Conservation (phyloP, 805 yeast species). For the Nakazawaea wyomingensis region DNA sequence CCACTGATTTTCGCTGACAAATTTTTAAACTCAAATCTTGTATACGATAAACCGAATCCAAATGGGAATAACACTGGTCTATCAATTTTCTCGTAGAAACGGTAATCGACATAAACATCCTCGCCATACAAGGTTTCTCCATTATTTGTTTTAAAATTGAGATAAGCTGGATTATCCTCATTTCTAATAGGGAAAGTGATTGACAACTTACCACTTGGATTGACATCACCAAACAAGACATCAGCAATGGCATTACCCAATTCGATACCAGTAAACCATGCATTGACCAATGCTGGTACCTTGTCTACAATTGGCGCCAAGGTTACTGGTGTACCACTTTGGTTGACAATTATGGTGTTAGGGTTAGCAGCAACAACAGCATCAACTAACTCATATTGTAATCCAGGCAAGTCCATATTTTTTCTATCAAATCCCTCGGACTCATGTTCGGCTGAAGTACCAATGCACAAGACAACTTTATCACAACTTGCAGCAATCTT, state of each 20-base stretch:
- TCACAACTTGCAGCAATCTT: conserved; percentile 45
- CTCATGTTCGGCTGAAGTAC: conserved; percentile 53
- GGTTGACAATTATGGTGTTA: conserved; percentile 48
- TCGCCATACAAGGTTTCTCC: conserved; percentile 60
- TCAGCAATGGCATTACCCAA: conserved; percentile 56
- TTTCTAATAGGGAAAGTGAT: conserved; percentile 47
- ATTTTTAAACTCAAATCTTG: conserved; percentile 39
- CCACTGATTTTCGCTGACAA: conserved; percentile 26
- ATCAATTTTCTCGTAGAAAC: conserved; percentile 50
- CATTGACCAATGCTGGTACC: conserved; percentile 42
- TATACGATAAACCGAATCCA: conserved; percentile 60
- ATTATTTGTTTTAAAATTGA: conserved; percentile 44
- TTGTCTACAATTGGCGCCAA: conserved; percentile 43
- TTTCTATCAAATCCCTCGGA: conserved; percentile 55
- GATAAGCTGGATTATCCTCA: conserved; percentile 53
- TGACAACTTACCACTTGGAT: conserved; percentile 57
- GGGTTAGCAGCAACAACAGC: conserved; percentile 42
- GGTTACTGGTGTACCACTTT: conserved; percentile 58
- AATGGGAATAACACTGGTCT: conserved; percentile 50
- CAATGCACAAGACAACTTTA: conserved; percentile 47
- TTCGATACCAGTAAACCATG: conserved; percentile 57
- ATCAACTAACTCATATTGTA: conserved; percentile 38
- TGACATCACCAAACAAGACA: conserved; percentile 52
- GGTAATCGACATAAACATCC: conserved; percentile 60
- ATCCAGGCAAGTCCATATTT: conserved; percentile 45